Base-by-base conservation (phyloP, 2,329 filamentous ascomycete species). In the Zymoseptoria crescenta region DNA sequence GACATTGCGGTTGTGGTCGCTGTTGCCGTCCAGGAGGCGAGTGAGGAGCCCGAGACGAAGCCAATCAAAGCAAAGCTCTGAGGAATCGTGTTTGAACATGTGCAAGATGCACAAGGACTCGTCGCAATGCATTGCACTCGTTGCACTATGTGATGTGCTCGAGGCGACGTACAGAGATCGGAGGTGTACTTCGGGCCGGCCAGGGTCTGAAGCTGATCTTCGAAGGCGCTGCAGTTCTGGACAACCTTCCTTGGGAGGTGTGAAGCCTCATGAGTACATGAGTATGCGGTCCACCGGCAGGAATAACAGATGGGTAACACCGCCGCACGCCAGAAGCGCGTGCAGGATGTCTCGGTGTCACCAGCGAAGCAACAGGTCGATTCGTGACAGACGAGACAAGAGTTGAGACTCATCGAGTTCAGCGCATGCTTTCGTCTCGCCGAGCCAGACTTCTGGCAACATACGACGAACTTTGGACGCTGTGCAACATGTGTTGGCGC, bases 1-100 rank as follows among this genome's bases (percentile, higher is more conserved):
- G 94, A 99, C 74, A 96, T 99, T 60, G 93, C 91, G 69, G 91
- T 91, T 4, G 79, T 99, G 55, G 86, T 92, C 13, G 84, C 87
- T 30, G 79, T 96, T 29, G 90, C 89, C 1, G 85, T 89, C 8
- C 87, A 92, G 65, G 83, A 86, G 56, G 61, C 51, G 8, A 48
- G 51, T 24, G 57, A 30, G 29, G n/a, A 56, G 45, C 62, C 56
- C 5, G 56, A 59, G 9, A 58, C 60, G 20, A 65, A 65, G 55
- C 64, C 67, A 16, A 60, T 72, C 53, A 73, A 73, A 55, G 69
- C 72, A 16, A 73, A 73, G 60, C 62, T 66, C 24, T 66, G 49
- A 61, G 20, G 13, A n/a, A 45, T 45, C 35, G 35, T 45, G 16
- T 45, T 45, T 16, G 13, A 16, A 45, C 35, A 45, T 45, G 35